phyloP scores from a whole-genome alignment of 176 grass and related monocot species.

The Zea mays region Zm-B73-REFERENCE-NAM-5.0 NC_050102.1:176585001-176585500 shows the following conservation, averaged over 20 bases:
- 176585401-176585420: background rate
- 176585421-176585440: background rate
- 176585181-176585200: constrained; percentile 9
- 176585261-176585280: background rate
- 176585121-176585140: constrained; percentile 28
- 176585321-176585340: background rate
- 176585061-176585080: constrained; percentile 22
- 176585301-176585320: background rate
- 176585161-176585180: background rate
- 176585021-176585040: background rate
- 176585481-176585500: background rate
- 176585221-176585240: background rate
- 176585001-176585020: background rate
- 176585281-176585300: background rate
- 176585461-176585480: constrained; percentile 9
- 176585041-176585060: background rate
- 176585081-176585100: constrained; percentile 1
- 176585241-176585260: background rate
- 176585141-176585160: constrained; percentile 48
- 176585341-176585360: background rate
- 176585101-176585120: background rate
- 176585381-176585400: background rate
- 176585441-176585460: background rate
- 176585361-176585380: background rate
- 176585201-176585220: constrained; percentile 17